Evolutionary conservation across 148 eudicot genomes (phyloP), one percentile per base, ranked within the genome.

Genomic region (Chenopodium suecicum): DNA sequence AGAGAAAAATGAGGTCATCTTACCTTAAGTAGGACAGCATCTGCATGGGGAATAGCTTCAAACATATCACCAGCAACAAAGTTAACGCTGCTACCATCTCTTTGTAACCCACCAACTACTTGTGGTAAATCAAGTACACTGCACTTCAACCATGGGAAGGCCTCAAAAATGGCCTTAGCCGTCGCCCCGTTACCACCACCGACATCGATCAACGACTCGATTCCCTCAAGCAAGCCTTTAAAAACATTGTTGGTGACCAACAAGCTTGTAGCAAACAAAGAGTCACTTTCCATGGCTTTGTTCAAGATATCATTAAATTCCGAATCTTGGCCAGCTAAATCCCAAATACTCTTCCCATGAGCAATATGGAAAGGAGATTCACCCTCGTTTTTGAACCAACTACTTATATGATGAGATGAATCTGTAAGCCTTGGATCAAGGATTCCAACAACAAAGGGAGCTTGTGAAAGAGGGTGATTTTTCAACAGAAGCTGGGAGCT

Each of bases 41-140:
- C 72, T 34, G 85, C 85, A 10, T 17, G 67, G 41, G 90, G 90
- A 80, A 88, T 81, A 2, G 81, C 54, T 56, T 73, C 44, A 72
- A 88, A 85, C 90, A 88, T 88, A 46, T 88, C 82, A 14, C 90
- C 90, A 20, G 82, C 87, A 32, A 86, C 82, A 79, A 41, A 86
- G 1, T 25, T 56, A 74, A 89, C 72, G 52, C 81, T 82, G 63
- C 27, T 5, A 4, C 25, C 52, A 29, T 52, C 81, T 20, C 70
- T 83, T 70, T 79, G 54, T 72, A 83, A 50, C 41, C 84, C 82
- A 0, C 60, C 79, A 46, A 87, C 84, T 22, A 88, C 90, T 37
- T 88, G 86, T 2, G 90, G 88, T 32, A 88, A 78, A 50, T 88
- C 90, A 56, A 87, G 83, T 20, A 89, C 89, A 37, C n/a, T 32